Evolutionary conservation across 78 protist genomes (phyloP).

Genomic region (Dictyostelium capitatum): DNA sequence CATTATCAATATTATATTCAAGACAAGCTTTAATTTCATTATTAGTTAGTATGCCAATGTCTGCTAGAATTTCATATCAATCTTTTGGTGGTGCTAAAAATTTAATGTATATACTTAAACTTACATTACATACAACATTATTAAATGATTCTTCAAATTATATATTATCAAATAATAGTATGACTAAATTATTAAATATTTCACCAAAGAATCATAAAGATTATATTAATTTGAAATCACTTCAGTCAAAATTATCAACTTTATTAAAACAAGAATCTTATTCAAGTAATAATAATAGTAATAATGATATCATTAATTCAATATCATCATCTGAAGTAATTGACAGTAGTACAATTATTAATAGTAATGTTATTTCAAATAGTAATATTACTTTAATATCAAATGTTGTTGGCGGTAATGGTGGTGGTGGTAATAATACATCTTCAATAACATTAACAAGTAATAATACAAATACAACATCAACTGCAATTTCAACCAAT

Average conservation of each 20-base stretch:
- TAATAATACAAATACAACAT: not conserved
- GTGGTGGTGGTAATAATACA: not conserved
- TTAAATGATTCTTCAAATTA: slow-evolving; percentile 32
- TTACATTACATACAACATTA: slow-evolving; percentile 32
- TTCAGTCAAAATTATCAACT: slow-evolving; percentile 34
- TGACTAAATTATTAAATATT: slow-evolving; percentile 41
- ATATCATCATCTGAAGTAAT: not conserved
- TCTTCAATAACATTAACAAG: not conserved
- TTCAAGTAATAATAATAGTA: not conserved
- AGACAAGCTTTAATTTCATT: slow-evolving; percentile 63
- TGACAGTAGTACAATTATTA: not conserved
- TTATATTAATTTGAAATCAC: slow-evolving; percentile 9
- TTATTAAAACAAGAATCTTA: slow-evolving; percentile 33
- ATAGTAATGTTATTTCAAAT: not conserved
- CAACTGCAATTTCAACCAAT: not conserved
- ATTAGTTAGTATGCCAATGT: slow-evolving; percentile 27
- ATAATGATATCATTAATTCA: not conserved
- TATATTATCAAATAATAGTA: not conserved
- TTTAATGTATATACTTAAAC: slow-evolving; percentile 50
- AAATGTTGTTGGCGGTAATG: not conserved
- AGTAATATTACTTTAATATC: not conserved
- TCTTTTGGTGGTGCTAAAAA: slow-evolving; percentile 76
- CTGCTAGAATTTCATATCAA: not conserved
- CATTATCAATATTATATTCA: slow-evolving; percentile 54
- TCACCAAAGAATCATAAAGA: slow-evolving; percentile 24